phyloP scores from a whole-genome alignment of 257 asterid genomes.

The Penstemon davidsonii region DNA sequence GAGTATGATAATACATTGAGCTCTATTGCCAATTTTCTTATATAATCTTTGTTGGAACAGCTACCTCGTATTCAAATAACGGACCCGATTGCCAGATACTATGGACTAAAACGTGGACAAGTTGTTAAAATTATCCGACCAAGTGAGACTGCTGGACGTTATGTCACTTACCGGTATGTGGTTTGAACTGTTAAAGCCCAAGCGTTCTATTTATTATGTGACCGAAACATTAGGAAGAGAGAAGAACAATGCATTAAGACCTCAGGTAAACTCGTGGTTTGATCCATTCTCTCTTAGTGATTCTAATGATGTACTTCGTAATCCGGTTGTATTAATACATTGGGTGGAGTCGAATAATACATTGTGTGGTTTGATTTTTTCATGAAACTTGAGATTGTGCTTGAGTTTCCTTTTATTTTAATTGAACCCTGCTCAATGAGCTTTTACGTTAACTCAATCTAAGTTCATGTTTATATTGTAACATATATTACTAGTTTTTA shows the following conservation, averaged over 20 bases:
- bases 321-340: too few species aligned
- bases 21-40: slow-evolving; percentile 9
- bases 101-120: slow-evolving; percentile 72
- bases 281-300: too few species aligned
- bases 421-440: too few species aligned
- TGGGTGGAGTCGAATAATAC: too few species aligned
- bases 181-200: slow-evolving; percentile 39
- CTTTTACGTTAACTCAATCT: too few species aligned
- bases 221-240: neutral
- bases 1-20: too few species aligned
- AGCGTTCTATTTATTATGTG: neutral
- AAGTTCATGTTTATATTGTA: too few species aligned
- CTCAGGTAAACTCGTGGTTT: neutral
- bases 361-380: too few species aligned
- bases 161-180: slow-evolving; percentile 72
- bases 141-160: slow-evolving; percentile 91
- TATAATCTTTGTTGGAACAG: slow-evolving; percentile 40
- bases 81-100: slow-evolving; percentile 79
- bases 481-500: too few species aligned
- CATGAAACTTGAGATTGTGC: too few species aligned
- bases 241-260: slow-evolving; percentile 8
- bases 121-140: slow-evolving; percentile 79
- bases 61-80: slow-evolving; percentile 78
- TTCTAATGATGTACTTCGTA: too few species aligned
- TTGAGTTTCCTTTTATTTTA: too few species aligned